Conservation (phyloP, 345 rosid species). For the Noccaea caerulescens region DNA sequence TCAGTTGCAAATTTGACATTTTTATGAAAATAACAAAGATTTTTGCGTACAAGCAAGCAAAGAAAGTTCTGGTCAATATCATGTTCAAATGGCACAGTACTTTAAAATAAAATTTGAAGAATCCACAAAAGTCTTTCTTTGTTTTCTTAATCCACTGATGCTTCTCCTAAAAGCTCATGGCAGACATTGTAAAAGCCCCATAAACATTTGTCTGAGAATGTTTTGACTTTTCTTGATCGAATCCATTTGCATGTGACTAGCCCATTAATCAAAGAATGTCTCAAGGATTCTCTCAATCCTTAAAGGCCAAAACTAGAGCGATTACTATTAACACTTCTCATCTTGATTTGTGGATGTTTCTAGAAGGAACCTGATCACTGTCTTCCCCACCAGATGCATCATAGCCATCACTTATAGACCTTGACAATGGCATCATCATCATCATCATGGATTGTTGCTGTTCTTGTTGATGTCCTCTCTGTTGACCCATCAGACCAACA, state of each 20-base stretch:
- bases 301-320: conserved; percentile 25
- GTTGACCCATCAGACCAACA: conserved; percentile 42
- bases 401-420: conserved; percentile 92
- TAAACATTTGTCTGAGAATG: conserved; percentile 1
- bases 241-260: conserved; percentile 9
- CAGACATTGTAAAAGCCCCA: conserved; percentile 20
- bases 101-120: conserved; percentile 20
- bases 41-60: conserved; percentile 20
- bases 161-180: conserved; percentile 1
- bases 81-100: conserved; percentile 28
- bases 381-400: conserved; percentile 99
- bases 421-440: conserved; percentile 78
- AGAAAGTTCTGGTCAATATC: conserved; percentile 29
- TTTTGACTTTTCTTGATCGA: conserved; percentile 17
- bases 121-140: conserved; percentile 26
- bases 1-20: conserved; percentile 8
- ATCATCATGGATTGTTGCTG: conserved; percentile 47
- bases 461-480: conserved; percentile 40
- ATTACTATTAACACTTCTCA: conserved; percentile 12
- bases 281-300: conserved; percentile 21
- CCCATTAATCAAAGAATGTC: conserved; percentile 11
- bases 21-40: background rate
- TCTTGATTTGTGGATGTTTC: conserved; percentile 66
- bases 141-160: background rate
- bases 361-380: conserved; percentile 85